Base-by-base conservation (phyloP, 352 stramenopile genomes). In the Pythium sp. region DNA sequence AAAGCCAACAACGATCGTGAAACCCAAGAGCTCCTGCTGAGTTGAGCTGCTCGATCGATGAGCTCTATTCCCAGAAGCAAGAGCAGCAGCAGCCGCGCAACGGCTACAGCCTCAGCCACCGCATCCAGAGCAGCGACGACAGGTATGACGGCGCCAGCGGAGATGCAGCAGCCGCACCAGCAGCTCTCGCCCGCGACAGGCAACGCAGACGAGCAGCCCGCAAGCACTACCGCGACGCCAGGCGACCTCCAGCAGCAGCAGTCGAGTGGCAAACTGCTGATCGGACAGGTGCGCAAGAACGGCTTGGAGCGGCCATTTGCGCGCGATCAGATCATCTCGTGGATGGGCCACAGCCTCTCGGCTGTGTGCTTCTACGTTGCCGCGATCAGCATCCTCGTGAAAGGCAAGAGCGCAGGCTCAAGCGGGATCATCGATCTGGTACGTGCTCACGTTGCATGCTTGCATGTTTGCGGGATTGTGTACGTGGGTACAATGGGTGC, bases 241-340 rank as follows among this genome's bases (percentile, higher is more conserved):
- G 30, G 30, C n/a, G 43, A 56, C 32, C 60, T 46, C 26, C 43
- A 55, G n/a, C 38, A 55, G 9, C 30, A 30, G 24, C 58, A 46
- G 8, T 22, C 38, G 38, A 64, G 55, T 55, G 56, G 54, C 26
- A 71, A 71, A 41, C 47, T 73, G 26, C 53, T 78, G 58, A 65
- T 84, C 3, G 77, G 67, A 57, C 62, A 70, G 38, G 78, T 87
- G 70, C 87, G 87, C 28, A 78, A 68, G 70, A 91, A 94, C 58
- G 87, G 87, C 54, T 78, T 94, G 22, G 75, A 91, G 62, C 71
- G 71, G 4, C 88, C 88, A 20, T 89, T 81, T 58, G 91, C 88
- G n/a, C 77, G 79, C 20, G 88, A 96, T 62, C 88, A 96, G 60
- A 76, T 92, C 49, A 79, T 93, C 68, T 87, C 85, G 1, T 93